These are phyloP conservation scores for Medicago truncatula DNA, from an alignment of 306 rosid species.

Conservation along the genomic window MtrunA17r5.0-ANR NC_053045.1:51939001-51939500, in stretches of 20 bases:
- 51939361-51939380: constrained; percentile 81
- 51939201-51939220: not conserved
- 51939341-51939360: constrained; percentile 86
- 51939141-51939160: constrained; percentile 6
- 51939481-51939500: constrained; percentile 10
- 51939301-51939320: constrained; percentile 59
- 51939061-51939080: too few species aligned
- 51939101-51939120: too few species aligned
- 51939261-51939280: constrained; percentile 7
- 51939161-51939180: not conserved
- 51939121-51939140: not conserved
- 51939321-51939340: constrained; percentile 83
- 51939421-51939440: constrained; percentile 78
- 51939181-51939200: not conserved
- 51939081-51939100: too few species aligned
- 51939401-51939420: constrained; percentile 88
- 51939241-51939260: constrained; percentile 4
- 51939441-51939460: not conserved
- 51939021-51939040: too few species aligned
- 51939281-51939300: not conserved
- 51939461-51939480: not conserved
- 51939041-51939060: too few species aligned
- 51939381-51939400: constrained; percentile 82
- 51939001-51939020: too few species aligned
- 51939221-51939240: not conserved